A percentile compares a stretch with the other conserved stretches of the same genome.
Conservation (phyloP, 345 rosid species). For the Pseudoturritis turrita region DNA sequence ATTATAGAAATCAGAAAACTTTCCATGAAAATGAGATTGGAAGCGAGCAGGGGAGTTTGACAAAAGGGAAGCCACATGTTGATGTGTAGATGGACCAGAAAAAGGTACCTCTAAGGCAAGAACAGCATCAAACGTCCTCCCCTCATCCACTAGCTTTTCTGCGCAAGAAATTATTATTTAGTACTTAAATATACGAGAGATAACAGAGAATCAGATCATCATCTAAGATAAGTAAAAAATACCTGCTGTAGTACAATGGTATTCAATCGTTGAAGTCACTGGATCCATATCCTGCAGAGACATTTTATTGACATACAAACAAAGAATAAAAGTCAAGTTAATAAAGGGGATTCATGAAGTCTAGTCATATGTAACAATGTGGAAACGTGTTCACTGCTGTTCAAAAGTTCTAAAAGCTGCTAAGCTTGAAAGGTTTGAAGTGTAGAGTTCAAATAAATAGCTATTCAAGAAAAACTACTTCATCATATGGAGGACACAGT, state of each 20-base stretch:
- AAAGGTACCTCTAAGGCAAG: slow-evolving; percentile 67
- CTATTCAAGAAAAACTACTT: background rate
- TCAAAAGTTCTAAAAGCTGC: background rate
- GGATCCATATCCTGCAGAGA: slow-evolving; percentile 66
- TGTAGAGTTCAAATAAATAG: background rate
- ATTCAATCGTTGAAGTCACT: slow-evolving; percentile 68
- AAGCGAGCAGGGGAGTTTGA: background rate
- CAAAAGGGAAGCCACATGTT: background rate
- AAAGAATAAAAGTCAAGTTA: background rate
- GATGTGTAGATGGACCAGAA: background rate
- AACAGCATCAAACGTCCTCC: slow-evolving; percentile 76
- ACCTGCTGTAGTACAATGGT: slow-evolving; percentile 90
- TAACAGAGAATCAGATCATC: background rate
- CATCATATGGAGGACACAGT: background rate
- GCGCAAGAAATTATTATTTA: slow-evolving; percentile 22
- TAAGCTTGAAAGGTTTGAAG: background rate
- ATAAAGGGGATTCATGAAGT: background rate
- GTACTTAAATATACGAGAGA: background rate
- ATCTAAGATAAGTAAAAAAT: slow-evolving; percentile 15
- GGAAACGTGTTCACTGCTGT: background rate
- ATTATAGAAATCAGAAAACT: slow-evolving; percentile 9
- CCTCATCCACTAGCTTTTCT: slow-evolving; percentile 84
- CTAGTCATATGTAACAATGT: background rate
- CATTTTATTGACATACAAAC: slow-evolving; percentile 14
- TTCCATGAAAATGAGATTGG: background rate